Evolutionary conservation across 208 protist genomes (phyloP).

Genomic region (Phytomonas francai): DNA sequence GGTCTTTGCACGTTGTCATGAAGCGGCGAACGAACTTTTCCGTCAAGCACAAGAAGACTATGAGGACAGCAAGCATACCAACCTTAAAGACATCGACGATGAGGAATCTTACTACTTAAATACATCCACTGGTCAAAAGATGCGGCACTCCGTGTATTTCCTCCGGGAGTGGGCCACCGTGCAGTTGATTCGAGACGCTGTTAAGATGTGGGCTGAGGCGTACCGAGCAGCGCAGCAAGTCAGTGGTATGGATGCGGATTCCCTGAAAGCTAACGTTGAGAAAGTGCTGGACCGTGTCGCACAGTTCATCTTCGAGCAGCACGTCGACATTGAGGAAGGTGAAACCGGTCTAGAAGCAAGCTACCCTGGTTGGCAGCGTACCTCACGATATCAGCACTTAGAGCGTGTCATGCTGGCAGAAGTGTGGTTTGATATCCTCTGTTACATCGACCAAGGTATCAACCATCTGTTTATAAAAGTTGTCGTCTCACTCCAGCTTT

Average conservation of each 20-base stretch:
- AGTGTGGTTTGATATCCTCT: conserved; percentile 69
- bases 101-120: conserved; percentile 74
- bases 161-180: conserved; percentile 79
- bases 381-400: conserved; percentile 61
- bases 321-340: conserved; percentile 41
- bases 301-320: conserved; percentile 47
- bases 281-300: conserved; percentile 58
- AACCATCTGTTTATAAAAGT: conserved; percentile 53
- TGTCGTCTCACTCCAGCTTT: conserved; percentile 62
- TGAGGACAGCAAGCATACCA: neutral
- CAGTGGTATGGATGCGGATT: conserved; percentile 28
- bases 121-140: conserved; percentile 60
- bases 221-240: conserved; percentile 39
- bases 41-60: conserved; percentile 34
- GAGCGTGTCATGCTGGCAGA: conserved; percentile 82
- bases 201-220: conserved; percentile 72
- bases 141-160: conserved; percentile 67
- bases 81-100: neutral
- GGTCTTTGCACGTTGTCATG: conserved; percentile 80
- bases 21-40: conserved; percentile 73
- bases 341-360: conserved; percentile 12
- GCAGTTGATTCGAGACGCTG: conserved; percentile 77
- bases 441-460: conserved; percentile 38
- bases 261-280: conserved; percentile 34
- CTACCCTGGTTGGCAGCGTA: conserved; percentile 49